phyloP scores from a whole-genome alignment of 495 filamentous ascomycete species.

The Neurospora sp. region DNA sequence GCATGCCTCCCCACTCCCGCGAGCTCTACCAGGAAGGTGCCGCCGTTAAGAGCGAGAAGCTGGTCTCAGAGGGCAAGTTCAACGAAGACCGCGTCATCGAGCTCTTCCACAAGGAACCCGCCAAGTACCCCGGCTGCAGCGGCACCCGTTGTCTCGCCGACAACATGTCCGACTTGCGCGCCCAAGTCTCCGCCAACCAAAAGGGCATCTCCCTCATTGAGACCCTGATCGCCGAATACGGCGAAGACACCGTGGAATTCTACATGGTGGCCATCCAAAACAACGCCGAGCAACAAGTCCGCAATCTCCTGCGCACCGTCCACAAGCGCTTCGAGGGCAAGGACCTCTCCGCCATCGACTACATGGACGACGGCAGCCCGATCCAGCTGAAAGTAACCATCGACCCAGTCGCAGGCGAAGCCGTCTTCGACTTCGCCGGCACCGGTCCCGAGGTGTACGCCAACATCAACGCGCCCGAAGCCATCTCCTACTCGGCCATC shows the following conservation, averaged over 20 bases:
- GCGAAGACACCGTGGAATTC: conserved; percentile 82
- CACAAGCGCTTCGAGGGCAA: conserved; percentile 65
- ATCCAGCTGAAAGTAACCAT: conserved; percentile 81
- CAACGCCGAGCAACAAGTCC: conserved; percentile 80
- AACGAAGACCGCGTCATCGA: conserved; percentile 81
- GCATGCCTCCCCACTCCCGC: conserved; percentile 90
- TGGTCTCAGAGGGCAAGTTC: conserved; percentile 83
- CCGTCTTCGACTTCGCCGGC: conserved; percentile 81
- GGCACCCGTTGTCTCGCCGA: conserved; percentile 86
- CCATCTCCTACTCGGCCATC: conserved; percentile 89
- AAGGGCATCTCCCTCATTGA: conserved; percentile 90
- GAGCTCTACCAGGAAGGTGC: conserved; percentile 95
- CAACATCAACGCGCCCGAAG: conserved; percentile 91
- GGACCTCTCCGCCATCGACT: conserved; percentile 67
- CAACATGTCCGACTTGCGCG: conserved; percentile 93
- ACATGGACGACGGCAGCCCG: conserved; percentile 90
- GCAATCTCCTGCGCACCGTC: conserved; percentile 73
- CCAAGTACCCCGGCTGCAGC: conserved; percentile 75
- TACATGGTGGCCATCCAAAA: conserved; percentile 94
- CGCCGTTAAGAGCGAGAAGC: conserved; percentile 85
- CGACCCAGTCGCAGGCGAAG: conserved; percentile 71
- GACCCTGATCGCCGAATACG: conserved; percentile 77
- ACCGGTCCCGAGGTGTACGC: conserved; percentile 91
- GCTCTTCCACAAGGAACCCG: conserved; percentile 73
- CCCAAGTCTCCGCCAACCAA: conserved; percentile 91